These are phyloP conservation scores for Scolecobasidium constrictum DNA, from an alignment of 2,329 filamentous ascomycete species.

Conservation along the genomic window DNA sequence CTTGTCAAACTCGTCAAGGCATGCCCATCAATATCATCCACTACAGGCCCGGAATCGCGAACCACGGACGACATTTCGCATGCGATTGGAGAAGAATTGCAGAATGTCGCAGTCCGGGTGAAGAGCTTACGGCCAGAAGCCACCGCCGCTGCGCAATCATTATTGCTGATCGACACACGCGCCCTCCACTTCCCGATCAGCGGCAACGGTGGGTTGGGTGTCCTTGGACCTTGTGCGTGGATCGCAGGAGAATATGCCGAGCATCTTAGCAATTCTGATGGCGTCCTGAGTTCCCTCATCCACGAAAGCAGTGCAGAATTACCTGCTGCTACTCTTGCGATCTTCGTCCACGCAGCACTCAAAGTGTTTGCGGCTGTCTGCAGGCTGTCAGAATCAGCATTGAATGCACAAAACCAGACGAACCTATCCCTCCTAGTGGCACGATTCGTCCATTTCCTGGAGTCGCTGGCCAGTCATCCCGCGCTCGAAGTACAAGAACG, in stretches of 20 bases:
- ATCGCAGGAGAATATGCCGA: conserved; percentile 78
- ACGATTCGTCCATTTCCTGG: conserved; percentile 70
- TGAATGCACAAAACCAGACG: conserved; percentile 64
- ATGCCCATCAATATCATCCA: conserved; percentile 42
- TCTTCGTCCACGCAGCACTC: conserved; percentile 71
- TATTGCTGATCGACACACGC: conserved; percentile 55
- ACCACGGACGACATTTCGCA: conserved; percentile 43
- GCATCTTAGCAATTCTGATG: conserved; percentile 59
- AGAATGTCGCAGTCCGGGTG: conserved; percentile 87
- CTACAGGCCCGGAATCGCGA: conserved; percentile 10
- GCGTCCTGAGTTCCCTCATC: conserved; percentile 62
- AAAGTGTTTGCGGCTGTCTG: conserved; percentile 73
- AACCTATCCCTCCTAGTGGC: conserved; percentile 68
- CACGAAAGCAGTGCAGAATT: conserved; percentile 50
- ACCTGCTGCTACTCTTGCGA: conserved; percentile 58
- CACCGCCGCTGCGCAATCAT: conserved; percentile 68
- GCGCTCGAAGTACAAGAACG: conserved; percentile 91
- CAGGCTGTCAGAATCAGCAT: conserved; percentile 51
- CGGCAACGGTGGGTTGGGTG: conserved; percentile 44
- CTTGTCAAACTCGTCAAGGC: conserved; percentile 70
- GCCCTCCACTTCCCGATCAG: conserved; percentile 43
- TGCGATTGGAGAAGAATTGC: conserved; percentile 71
- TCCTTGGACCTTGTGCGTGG: conserved; percentile 71
- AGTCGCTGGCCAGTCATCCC: conserved; percentile 69
- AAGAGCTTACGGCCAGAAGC: conserved; percentile 69